Evolutionary conservation across 345 rosid genomes (phyloP), one percentile per base, ranked within the genome.

Genomic region (Citrus inodora): DNA sequence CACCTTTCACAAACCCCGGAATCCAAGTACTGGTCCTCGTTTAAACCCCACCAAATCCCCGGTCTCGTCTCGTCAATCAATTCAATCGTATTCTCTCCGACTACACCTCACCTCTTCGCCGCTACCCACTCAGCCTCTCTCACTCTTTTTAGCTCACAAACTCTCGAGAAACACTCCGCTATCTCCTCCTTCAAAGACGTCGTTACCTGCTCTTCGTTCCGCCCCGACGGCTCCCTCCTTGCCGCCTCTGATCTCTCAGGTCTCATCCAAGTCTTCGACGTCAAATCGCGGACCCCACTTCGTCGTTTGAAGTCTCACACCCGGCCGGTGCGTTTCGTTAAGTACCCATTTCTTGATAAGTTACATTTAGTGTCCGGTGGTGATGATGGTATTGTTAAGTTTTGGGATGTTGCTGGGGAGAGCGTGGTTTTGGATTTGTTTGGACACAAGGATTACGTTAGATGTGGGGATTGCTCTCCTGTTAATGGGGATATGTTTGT

Each of bases 201-300:
- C 62, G 99, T 92, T 59, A 85, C 98, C 63, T 94, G 91, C 80
- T 78, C 87, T 72, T 88, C 91, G 3, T 96, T 93, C 87, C 98
- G 98, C 73, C 87, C 84, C 28, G 98, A 95, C 78, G 97, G 98
- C 13, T 85, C 88, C 14, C 98, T 96, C 71, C 78, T 96, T 51
- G 98, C 97, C 21, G 97, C 97, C 4, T 85, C 98, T 13, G 98
- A 94, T 80, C 86, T 94, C 79, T 90, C 98, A 5, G 98, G 99
- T 1, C 82, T 85, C 3, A 79, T 94, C 10, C 94, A 86, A 78
- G 97, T 96, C 53, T 90, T 92, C 84, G 93, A 92, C 77, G 88
- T 91, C 82, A 89, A 85, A 79, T 80, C 90, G 32, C 86, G 98
- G 14, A 88, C 87, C 75, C 86, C 94, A 16, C 94, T 96, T 74